These are phyloP conservation scores for Thecamonas trahens DNA, from an alignment of 78 protist species.

Conservation along the genomic window DNA sequence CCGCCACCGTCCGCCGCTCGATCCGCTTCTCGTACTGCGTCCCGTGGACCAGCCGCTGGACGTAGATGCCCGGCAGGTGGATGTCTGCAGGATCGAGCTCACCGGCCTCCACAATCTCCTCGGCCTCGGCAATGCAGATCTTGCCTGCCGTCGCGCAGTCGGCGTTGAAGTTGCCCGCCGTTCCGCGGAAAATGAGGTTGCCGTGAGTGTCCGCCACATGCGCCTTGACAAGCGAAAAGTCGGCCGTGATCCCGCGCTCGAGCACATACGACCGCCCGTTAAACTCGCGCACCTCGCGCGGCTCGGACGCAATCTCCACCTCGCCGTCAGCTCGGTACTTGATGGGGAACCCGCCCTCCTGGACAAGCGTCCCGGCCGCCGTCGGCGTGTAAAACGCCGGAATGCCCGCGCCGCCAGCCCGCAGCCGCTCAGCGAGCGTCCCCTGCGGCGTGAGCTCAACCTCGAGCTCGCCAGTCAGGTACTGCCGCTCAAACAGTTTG, in stretches of 20 bases:
- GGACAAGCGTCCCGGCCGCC: conserved; percentile 82
- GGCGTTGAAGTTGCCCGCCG: conserved; percentile 88
- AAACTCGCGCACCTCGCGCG: conserved; percentile 56
- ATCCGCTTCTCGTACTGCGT: conserved; percentile 64
- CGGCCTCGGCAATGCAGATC: conserved; percentile 86
- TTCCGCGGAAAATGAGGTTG: conserved; percentile 71
- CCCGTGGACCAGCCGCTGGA: conserved; percentile 56
- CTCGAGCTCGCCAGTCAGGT: conserved; percentile 87
- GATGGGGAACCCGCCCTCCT: conserved; percentile 85
- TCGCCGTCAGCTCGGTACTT: conserved; percentile 66
- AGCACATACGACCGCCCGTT: conserved; percentile 60
- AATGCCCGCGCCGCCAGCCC: conserved; percentile 97
- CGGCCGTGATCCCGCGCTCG: conserved; percentile 81
- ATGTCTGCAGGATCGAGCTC: conserved; percentile 70
- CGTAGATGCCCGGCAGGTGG: conserved; percentile 85
- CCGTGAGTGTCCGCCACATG: conserved; percentile 87
- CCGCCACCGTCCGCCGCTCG: conserved; percentile 31
- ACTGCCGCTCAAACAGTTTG: conserved; percentile 75
- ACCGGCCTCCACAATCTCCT: conserved; percentile 83
- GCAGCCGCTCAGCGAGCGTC: conserved; percentile 91
- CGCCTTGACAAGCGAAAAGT: conserved; percentile 83
- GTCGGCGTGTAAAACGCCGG: conserved; percentile 95
- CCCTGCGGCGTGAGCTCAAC: conserved; percentile 90
- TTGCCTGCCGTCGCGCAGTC: conserved; percentile 75
- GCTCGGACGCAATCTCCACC: conserved; percentile 57